These are phyloP conservation scores for Fusarium illudens DNA, from an alignment of 2,329 filamentous ascomycete genomes.

Conservation along the genomic window DNA sequence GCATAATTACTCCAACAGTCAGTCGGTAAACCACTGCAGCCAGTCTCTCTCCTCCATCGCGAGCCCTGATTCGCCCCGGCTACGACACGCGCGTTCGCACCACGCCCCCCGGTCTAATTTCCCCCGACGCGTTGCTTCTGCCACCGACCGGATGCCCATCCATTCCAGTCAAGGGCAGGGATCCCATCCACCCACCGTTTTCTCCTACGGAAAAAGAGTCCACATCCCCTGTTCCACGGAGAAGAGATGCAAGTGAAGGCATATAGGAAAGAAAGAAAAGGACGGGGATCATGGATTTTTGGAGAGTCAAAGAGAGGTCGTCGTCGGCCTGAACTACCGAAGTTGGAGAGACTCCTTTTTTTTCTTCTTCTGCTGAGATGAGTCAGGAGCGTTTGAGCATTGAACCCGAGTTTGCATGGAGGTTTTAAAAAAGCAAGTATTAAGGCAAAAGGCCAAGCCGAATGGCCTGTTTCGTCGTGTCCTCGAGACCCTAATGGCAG, in stretches of 20 bases:
- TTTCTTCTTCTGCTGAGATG: neutral
- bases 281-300: slow-evolving; percentile 25
- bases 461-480: slow-evolving; percentile 4
- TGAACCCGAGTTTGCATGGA: slow-evolving; percentile 13
- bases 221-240: slow-evolving; percentile 3
- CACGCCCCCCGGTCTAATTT: slow-evolving; percentile 26
- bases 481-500: slow-evolving; percentile 10
- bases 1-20: neutral
- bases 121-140: slow-evolving; percentile 32
- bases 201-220: slow-evolving; percentile 11
- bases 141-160: slow-evolving; percentile 12
- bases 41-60: slow-evolving; percentile 4
- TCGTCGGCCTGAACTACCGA: slow-evolving; percentile 12
- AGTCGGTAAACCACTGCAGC: too few relatives aligned
- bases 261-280: neutral
- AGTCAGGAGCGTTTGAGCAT: neutral
- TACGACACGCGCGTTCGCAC: slow-evolving; percentile 13
- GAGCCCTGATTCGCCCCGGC: slow-evolving; percentile 29
- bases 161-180: slow-evolving; percentile 1
- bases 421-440: slow-evolving; percentile 1
- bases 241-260: slow-evolving; percentile 3
- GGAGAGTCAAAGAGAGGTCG: slow-evolving; percentile 1
- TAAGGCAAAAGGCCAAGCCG: slow-evolving; percentile 3
- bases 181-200: slow-evolving; percentile 23
- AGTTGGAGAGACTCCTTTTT: slow-evolving; percentile 14